phyloP scores from a whole-genome alignment of 2,329 filamentous ascomycete species.

The Fusarium mangiferae region DNA sequence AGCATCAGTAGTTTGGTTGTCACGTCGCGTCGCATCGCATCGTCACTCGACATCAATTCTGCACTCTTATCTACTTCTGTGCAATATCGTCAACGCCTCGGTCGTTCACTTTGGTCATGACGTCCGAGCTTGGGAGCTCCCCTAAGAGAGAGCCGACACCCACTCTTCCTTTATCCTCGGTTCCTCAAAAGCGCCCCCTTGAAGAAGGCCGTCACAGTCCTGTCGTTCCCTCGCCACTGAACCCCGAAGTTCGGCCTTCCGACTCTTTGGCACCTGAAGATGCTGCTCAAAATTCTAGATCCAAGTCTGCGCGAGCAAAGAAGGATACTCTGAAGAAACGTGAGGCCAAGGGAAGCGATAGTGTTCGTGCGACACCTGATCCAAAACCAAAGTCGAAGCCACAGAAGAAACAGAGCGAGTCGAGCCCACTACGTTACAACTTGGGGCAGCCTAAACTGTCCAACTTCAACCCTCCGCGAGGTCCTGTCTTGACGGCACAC shows the following conservation, averaged over 20 bases:
- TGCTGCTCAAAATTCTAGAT: slow-evolving; percentile 53
- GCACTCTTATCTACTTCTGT: not conserved
- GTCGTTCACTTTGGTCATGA: slow-evolving; percentile 42
- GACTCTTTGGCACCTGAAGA: slow-evolving; percentile 58
- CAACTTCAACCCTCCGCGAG: slow-evolving; percentile 70
- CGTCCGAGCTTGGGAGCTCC: slow-evolving; percentile 50
- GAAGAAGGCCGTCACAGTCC: slow-evolving; percentile 75
- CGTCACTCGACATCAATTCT: not conserved
- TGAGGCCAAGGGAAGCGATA: slow-evolving; percentile 68
- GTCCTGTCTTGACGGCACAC: slow-evolving; percentile 66
- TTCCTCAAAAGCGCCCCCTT: slow-evolving; percentile 73
- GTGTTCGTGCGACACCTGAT: slow-evolving; percentile 67
- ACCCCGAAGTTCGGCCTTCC: slow-evolving; percentile 66
- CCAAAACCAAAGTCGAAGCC: slow-evolving; percentile 54
- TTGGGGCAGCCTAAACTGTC: slow-evolving; percentile 70
- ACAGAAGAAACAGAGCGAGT: slow-evolving; percentile 54
- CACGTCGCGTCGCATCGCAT: not conserved
- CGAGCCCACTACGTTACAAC: slow-evolving; percentile 69
- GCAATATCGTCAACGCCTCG: not conserved
- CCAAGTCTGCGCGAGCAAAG: slow-evolving; percentile 62
- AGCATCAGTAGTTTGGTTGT: not conserved
- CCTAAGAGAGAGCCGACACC: slow-evolving; percentile 56
- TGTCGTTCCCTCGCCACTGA: slow-evolving; percentile 78
- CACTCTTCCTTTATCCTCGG: slow-evolving; percentile 54
- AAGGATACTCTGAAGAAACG: slow-evolving; percentile 77